A percentile compares a stretch with the other conserved stretches of the same genome.
Evolutionary conservation across 768 basidiomycete genomes (phyloP).

Genomic region (Xerocomellus chrysenteron): DNA sequence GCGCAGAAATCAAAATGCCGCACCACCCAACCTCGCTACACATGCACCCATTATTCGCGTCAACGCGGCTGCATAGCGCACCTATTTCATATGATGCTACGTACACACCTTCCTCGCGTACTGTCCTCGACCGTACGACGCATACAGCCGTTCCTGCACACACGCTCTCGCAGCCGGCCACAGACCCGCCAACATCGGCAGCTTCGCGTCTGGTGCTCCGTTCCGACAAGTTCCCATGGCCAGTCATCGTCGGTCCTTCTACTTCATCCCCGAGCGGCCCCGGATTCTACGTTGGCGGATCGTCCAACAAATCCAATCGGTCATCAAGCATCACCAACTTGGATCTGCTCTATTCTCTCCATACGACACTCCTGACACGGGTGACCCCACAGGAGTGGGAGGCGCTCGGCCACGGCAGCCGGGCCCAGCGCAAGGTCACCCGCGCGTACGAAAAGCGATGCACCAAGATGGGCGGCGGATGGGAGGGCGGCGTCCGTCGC

Average conservation of each 20-base stretch:
- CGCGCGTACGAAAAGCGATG: slow-evolving; percentile 65
- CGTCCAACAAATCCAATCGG: slow-evolving; percentile 18
- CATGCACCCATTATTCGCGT: slow-evolving; percentile 65
- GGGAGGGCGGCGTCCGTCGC: slow-evolving; percentile 67
- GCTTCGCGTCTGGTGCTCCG: slow-evolving; percentile 49
- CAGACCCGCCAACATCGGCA: slow-evolving; percentile 53
- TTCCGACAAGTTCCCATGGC: slow-evolving; percentile 62
- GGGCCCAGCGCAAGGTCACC: slow-evolving; percentile 56
- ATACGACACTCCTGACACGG: slow-evolving; percentile 53
- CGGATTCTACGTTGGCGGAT: slow-evolving; percentile 29
- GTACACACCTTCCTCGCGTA: slow-evolving; percentile 55
- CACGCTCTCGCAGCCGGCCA: slow-evolving; percentile 62
- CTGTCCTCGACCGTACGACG: slow-evolving; percentile 55
- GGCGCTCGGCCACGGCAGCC: slow-evolving; percentile 52
- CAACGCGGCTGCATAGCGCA: slow-evolving; percentile 52
- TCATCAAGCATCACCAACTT: slow-evolving; percentile 52
- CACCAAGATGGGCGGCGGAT: slow-evolving; percentile 59
- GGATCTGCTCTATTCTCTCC: slow-evolving; percentile 60
- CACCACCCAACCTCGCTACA: slow-evolving; percentile 40
- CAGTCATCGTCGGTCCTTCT: slow-evolving; percentile 47
- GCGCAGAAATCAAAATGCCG: slow-evolving; percentile 22
- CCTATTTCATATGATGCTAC: slow-evolving; percentile 62
- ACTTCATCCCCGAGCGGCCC: slow-evolving; percentile 26
- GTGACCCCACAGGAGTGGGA: slow-evolving; percentile 68
- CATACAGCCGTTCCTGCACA: slow-evolving; percentile 52